phyloP scores from a whole-genome alignment of 345 rosid species.

The Euphorbia pulcherrima region DNA sequence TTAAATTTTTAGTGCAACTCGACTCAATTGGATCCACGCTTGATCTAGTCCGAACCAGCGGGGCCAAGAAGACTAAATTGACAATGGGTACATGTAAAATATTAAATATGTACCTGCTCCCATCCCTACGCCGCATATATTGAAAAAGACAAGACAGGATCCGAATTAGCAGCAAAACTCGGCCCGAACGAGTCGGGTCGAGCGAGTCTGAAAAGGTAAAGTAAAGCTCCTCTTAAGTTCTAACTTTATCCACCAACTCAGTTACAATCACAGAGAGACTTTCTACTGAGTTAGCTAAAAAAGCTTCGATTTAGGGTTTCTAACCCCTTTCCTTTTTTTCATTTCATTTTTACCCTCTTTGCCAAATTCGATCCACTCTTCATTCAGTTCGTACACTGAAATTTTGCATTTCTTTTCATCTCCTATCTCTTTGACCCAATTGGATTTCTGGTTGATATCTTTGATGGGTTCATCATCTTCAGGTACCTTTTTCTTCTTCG shows the following conservation, averaged over 20 bases:
- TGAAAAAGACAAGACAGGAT: neutral
- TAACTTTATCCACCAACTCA: conserved; percentile 21
- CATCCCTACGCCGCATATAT: too few relatives aligned
- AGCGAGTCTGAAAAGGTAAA: conserved; percentile 16
- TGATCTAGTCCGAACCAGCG: too few relatives aligned
- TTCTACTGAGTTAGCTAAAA: conserved; percentile 21
- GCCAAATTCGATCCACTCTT: conserved; percentile 10
- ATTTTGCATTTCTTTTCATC: neutral
- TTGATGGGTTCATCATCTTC: conserved; percentile 44
- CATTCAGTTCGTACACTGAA: neutral
- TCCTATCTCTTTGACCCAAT: neutral
- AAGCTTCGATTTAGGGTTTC: conserved; percentile 31
- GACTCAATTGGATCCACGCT: too few relatives aligned
- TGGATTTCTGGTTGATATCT: conserved; percentile 2
- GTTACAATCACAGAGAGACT: conserved; percentile 15
- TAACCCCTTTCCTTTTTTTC: neutral
- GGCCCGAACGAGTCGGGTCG: conserved; percentile 24
- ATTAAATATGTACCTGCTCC: too few relatives aligned
- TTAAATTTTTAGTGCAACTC: too few relatives aligned
- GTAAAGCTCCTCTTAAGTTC: conserved; percentile 8
- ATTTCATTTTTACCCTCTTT: neutral
- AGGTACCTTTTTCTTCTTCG: conserved; percentile 31
- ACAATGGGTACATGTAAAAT: too few relatives aligned
- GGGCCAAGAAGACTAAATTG: too few relatives aligned
- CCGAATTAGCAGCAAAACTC: neutral